Base-by-base conservation (phyloP, 768 basidiomycete genomes). In the Mycena belliarum region DNA sequence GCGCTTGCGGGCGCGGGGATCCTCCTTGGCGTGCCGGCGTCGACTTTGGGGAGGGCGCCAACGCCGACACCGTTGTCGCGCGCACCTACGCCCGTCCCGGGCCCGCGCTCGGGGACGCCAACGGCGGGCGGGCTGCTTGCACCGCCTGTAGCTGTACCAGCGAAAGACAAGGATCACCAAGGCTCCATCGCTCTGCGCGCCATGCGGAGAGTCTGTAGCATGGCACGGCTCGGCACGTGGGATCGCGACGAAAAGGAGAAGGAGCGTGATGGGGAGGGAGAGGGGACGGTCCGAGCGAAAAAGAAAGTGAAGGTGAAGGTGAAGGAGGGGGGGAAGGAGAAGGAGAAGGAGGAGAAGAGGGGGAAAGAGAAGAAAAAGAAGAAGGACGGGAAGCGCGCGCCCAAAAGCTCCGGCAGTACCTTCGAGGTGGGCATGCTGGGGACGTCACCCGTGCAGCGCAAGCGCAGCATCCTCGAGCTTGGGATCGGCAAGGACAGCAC, bases 131-230 rank as follows among this genome's bases (percentile, higher is more conserved):
- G 75, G 12, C 55, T 79, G 0, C 72, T 77, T 24, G 75, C 76
- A 2, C 75, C 75, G 20, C 75, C 77, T 16, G 58, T n/a, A n/a
- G 66, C 4, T 60, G 65, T 11, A 57, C 6, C 29, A 41, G n/a
- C n/a, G n/a, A n/a, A n/a, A n/a, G n/a, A 21, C 16, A 61, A 48
- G 33, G 50, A 60, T 9, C 47, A 32, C 49, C 80, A 81, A 26
- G 83, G 80, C 28, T 90, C 88, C 0, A 88, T 93, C 41, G 91
- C 91, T 0, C 56, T 92, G 26, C 82, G 91, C 6, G 91, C 91
- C 6, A 92, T 93, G 75, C 79, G 87, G 41, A 87, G 86, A 14
- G 85, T 93, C 63, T 78, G 86, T 2, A 87, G 86, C 65, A 89
- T 89, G 88, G 82, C 84, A 23, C 85, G 86, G 65, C 70, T 84